Conservation (phyloP, 2,329 filamentous ascomycete species). For the Aspergillus fructus region DNA sequence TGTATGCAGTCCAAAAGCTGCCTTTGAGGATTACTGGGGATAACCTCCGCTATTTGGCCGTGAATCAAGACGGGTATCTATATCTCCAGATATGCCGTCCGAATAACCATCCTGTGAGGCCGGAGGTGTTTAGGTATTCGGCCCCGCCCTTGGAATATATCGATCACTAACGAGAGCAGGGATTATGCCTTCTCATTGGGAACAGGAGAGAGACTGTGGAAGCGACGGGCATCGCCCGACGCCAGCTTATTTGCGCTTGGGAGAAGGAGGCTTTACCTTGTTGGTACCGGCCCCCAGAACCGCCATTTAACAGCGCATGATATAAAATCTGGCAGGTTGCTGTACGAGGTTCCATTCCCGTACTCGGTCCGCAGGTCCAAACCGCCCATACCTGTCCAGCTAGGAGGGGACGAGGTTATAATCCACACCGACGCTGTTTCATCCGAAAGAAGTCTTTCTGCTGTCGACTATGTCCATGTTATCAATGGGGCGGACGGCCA, state of each 20-base stretch:
- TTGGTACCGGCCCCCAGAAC: background rate
- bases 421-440: background rate
- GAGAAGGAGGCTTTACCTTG: background rate
- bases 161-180: background rate
- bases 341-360: background rate
- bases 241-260: background rate
- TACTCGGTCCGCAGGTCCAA: background rate
- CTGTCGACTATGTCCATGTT: background rate
- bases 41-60: background rate
- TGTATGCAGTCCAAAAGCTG: background rate
- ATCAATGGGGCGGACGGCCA: background rate
- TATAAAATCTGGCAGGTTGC: background rate
- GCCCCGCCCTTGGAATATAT: background rate
- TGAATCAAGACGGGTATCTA: background rate
- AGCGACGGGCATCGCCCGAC: background rate
- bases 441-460: background rate
- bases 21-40: background rate
- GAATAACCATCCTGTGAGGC: background rate
- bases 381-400: background rate
- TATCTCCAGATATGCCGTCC: background rate
- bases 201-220: background rate
- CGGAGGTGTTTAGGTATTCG: background rate
- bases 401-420: background rate
- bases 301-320: background rate
- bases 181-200: background rate